A percentile compares a stretch with the other conserved stretches of the same genome.
Conservation (phyloP, 192 early-diverging fungal species). For the Gamsiella multidivaricata region DNA sequence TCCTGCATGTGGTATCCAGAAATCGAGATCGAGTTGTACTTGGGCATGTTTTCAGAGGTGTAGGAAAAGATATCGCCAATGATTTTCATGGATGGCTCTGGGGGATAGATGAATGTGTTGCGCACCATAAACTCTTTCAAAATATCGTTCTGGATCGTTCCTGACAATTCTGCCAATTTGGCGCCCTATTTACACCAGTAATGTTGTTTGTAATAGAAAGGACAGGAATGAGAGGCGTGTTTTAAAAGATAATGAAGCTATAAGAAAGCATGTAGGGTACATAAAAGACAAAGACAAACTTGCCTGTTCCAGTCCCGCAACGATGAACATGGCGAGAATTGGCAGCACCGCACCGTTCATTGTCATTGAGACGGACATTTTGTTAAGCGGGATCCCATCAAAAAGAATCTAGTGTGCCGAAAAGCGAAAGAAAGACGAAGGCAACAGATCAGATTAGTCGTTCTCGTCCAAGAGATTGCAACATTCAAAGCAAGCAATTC, state of each 20-base stretch:
- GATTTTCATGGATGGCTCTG: slow-evolving; percentile 88
- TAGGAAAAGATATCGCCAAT: slow-evolving; percentile 93
- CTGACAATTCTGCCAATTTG: slow-evolving; percentile 79
- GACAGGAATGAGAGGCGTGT: neutral
- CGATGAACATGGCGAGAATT: slow-evolving; percentile 91
- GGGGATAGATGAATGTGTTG: slow-evolving; percentile 96
- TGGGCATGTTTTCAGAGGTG: slow-evolving; percentile 89
- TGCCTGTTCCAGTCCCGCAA: slow-evolving; percentile 84
- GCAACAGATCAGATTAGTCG: neutral
- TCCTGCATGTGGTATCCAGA: slow-evolving; percentile 96
- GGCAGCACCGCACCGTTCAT: slow-evolving; percentile 96
- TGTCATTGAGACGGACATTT: slow-evolving; percentile 94
- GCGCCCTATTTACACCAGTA: slow-evolving; percentile 74
- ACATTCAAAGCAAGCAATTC: neutral
- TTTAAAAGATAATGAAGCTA: no score
- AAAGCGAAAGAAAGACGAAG: neutral
- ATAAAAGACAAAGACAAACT: neutral
- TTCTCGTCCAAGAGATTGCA: no score
- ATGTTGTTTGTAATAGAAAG: neutral
- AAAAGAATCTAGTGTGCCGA: slow-evolving; percentile 76
- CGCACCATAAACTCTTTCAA: slow-evolving; percentile 96
- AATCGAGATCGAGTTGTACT: slow-evolving; percentile 96
- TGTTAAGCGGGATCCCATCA: slow-evolving; percentile 88
- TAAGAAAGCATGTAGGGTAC: neutral
- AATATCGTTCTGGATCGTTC: slow-evolving; percentile 94